Conservation (phyloP, 2,329 filamentous ascomycete species). For the Botrytis elliptica region DNA sequence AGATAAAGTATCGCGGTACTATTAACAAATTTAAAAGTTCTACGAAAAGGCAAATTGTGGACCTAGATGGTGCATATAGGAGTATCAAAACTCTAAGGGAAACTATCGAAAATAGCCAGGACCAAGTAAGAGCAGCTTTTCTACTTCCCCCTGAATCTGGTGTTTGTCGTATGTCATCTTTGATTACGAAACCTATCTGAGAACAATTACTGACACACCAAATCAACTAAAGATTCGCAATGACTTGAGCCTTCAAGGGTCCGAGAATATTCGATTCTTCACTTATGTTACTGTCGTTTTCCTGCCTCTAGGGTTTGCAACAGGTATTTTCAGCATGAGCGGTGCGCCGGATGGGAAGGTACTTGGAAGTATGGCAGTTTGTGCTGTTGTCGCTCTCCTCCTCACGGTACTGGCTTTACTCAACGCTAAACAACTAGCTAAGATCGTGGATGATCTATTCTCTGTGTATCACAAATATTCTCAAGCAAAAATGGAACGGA, state of each 20-base stretch:
- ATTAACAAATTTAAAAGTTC: background rate
- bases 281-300: slow-evolving; percentile 5
- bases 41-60: background rate
- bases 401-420: background rate
- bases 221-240: background rate
- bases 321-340: background rate
- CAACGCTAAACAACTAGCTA: background rate
- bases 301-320: background rate
- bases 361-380: background rate
- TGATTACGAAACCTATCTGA: accelerated
- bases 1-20: background rate
- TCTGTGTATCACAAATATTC: background rate
- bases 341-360: background rate
- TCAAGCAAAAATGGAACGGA: background rate
- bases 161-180: background rate
- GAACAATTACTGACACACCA: background rate
- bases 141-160: background rate
- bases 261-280: background rate
- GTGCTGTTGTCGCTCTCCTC: background rate
- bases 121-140: background rate
- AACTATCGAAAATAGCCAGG: background rate
- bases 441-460: background rate
- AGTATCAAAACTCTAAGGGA: background rate
- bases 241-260: background rate
- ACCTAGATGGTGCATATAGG: background rate